phyloP scores from a whole-genome alignment of 306 rosid species.

The Fragaria iinumae region DNA sequence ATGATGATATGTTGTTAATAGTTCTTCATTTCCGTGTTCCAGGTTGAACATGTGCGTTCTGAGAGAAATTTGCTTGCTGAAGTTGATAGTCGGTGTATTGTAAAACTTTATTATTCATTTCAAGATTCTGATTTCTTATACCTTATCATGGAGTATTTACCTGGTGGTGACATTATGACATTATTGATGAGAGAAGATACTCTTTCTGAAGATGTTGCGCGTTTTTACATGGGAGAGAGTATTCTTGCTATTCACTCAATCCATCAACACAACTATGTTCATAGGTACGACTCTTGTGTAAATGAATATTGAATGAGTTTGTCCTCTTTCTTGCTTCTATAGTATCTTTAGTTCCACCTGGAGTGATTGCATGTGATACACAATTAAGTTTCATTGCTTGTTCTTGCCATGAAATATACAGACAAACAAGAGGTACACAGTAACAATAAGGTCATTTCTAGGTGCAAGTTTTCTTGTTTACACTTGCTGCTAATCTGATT shows the following conservation, averaged over 20 bases:
- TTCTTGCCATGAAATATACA: background rate
- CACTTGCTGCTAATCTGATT: conserved; percentile 22
- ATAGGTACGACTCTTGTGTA: conserved; percentile 54
- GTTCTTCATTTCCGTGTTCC: conserved; percentile 19
- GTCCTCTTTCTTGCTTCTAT: background rate
- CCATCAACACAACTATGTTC: conserved; percentile 94
- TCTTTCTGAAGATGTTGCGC: conserved; percentile 89
- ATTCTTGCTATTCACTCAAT: conserved; percentile 90
- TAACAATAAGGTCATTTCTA: background rate
- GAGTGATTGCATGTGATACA: conserved; percentile 2
- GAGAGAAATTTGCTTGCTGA: conserved; percentile 99
- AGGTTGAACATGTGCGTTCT: conserved; percentile 99
- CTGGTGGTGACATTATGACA: conserved; percentile 99
- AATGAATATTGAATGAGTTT: background rate
- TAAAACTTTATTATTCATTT: conserved; percentile 90
- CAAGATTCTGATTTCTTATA: conserved; percentile 94
- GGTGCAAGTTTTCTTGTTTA: conserved; percentile 16
- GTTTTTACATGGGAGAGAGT: conserved; percentile 98
- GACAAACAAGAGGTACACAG: background rate
- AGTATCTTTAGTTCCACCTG: background rate
- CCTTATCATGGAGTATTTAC: conserved; percentile 99
- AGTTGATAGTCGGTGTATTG: conserved; percentile 99
- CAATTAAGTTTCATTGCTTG: background rate
- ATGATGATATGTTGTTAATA: conserved; percentile 12
- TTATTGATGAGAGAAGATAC: conserved; percentile 95